Conservation (phyloP, 2,329 filamentous ascomycete genomes). For the Fusarium austroafricanum region DNA sequence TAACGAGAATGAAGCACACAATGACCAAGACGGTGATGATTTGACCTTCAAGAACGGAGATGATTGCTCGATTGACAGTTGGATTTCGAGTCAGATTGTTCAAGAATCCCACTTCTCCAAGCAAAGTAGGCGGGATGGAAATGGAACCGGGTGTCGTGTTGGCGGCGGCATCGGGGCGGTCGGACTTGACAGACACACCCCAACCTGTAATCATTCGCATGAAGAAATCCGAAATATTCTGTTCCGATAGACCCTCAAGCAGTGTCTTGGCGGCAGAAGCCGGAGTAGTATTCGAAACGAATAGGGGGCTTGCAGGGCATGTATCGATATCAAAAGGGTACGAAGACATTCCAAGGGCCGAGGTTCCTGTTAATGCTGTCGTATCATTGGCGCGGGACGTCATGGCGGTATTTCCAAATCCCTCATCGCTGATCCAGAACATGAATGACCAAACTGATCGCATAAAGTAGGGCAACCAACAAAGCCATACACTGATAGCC, state of each 20-base stretch:
- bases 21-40: conserved; percentile 93
- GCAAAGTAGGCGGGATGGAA: conserved; percentile 51
- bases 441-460: conserved; percentile 91
- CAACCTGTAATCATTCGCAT: conserved; percentile 48
- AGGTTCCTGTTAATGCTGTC: conserved; percentile 8
- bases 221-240: conserved; percentile 50
- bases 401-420: conserved; percentile 56
- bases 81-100: conserved; percentile 75
- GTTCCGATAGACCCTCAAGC: conserved; percentile 46
- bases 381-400: conserved; percentile 44
- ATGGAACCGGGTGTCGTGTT: conserved; percentile 29
- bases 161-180: conserved; percentile 18
- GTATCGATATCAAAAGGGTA: conserved; percentile 46
- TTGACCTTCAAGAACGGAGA: conserved; percentile 90
- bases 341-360: conserved; percentile 48
- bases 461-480: conserved; percentile 89
- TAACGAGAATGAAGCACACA: conserved; percentile 94
- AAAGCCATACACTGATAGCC: conserved; percentile 88
- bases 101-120: conserved; percentile 68
- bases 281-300: conserved; percentile 49
- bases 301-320: conserved; percentile 53
- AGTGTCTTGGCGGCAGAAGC: conserved; percentile 48
- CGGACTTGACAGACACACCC: conserved; percentile 43
- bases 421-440: conserved; percentile 94
- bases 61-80: conserved; percentile 79